Evolutionary conservation across 73 alveolate genomes (phyloP), one percentile per base, ranked within the genome.

Genomic region (Paramecium caudatum): DNA sequence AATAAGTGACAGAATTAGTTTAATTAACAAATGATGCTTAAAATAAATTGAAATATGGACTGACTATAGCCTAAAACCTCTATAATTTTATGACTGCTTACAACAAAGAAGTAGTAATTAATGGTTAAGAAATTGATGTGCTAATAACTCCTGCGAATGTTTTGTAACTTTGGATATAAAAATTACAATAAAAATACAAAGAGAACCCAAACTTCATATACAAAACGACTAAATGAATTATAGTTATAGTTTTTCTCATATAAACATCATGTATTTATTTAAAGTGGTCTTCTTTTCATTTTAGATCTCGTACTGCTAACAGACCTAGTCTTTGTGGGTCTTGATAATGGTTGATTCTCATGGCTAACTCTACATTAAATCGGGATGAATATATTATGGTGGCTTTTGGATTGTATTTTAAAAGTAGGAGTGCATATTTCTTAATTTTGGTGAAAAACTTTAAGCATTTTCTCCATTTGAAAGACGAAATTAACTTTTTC

Each of bases 201-300:
- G 82, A 92, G 41, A 99, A 97, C 55, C 99, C 99, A 10, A 95
- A 97, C 78, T 97, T 96, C 48, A 95, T 96, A 70, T 93, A 94
- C 92, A 97, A 97, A 62, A 98, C 82, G 30, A 86, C 69, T 70
- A 16, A 63, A 46, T 86, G 93, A 86, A 9, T 5, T 37, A 23
- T 47, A n/a, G 12, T 21, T 49, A 23, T 34, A 0, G 47, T 55
- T 55, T 55, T 1, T 17, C 23, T 9, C 17, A 45, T 46, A 49
- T 49, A n/a, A 49, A 8, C 25, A 49, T 49, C 25, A 49, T 4
- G 70, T 49, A 49, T 16, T 16, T 5, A 13, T 30, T 13, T 21
- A 7, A 5, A 16, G 8, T 49, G 70, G 0, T 49, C 8, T 4
- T 10, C 25, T 34, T 1, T 49, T 49, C 8, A 2, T 49, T 13